Evolutionary conservation across 495 filamentous ascomycete genomes (phyloP), one percentile per base, ranked within the genome.

Genomic region (Chaetomium fimeti): DNA sequence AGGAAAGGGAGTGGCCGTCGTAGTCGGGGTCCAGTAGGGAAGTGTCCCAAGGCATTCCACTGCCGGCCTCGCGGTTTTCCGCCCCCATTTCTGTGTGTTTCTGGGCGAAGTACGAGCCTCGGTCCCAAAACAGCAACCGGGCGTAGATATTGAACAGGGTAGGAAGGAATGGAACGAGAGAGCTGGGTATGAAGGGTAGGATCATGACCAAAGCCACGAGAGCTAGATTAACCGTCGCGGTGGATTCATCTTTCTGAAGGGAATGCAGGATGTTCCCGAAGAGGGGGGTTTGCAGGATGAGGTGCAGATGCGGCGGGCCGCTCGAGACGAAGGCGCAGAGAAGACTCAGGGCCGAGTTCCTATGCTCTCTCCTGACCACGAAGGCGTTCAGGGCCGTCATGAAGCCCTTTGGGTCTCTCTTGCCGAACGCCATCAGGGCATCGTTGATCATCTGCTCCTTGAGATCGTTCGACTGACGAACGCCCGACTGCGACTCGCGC

Each of bases 131-230:
- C 28, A 92, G 74, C 53, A 91, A 71, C 58, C 89, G 74, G 43
- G 83, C 88, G 72, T 91, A 92, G 61, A 91, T 86, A 62, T 91
- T 84, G 81, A 91, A 92, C 16, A 91, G 78, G 45, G 84, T 81
- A 22, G 88, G 84, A 6, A 92, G 76, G 68, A 85, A 83, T 15
- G 79, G 74, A 9, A 82, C 82, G 9, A 90, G 71, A 9, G 87
- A 85, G 72, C 82, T 86, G 1, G 88, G 88, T 64, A 91, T 87
- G 71, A 89, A 88, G 15, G 89, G 89, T 58, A 92, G 75, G 52
- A 91, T 85, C 89, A 91, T 91, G 65, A 87, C 85, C 63, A 92
- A 68, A 6, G 83, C 78, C 12, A 87, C 85, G 58, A 92, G 73
- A 11, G 89, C 87, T 36, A 89, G 74, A 16, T 85, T 85, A 13